Evolutionary conservation across 179 eudicot genomes (phyloP), one percentile per base, ranked within the genome.

Genomic region (Beta macrorhiza): DNA sequence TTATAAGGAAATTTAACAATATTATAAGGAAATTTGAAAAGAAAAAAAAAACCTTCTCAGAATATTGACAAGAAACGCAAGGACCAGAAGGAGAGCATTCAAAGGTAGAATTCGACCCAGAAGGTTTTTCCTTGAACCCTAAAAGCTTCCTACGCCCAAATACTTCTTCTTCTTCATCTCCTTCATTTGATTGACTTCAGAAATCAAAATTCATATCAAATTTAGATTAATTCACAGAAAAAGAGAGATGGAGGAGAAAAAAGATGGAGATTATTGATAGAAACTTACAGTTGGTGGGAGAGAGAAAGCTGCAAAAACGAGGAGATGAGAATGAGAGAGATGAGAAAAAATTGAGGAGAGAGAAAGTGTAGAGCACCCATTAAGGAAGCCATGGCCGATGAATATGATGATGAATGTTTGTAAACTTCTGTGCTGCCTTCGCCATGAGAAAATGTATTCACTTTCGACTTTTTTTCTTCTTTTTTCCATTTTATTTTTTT

Each of bases 1-100:
- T 20, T 72, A 3, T 5, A 1, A 11, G 0, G 15, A n/a, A 14
- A 11, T 5, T 22, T 51, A 6, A 72, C 12, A 72, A 5, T 51
- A 44, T 20, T 72, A 3, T 5, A 1, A 11, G 3, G 15, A n/a
- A 14, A 11, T 6, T 22, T 37, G 4, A 37, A 37, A 37, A 37
- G 42, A 2, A 37, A 6, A 20, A 22, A 73, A 13, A 53, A 20
- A 87, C 95, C 95, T 92, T 92, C 79, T 90, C 93, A 7, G 93
- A 87, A 82, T 90, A 90, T 56, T 87, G 87, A 69, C 92, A 92
- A 25, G 90, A 85, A 67, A 92, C 83, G 75, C 96, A 92, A 77
- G 96, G 89, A 58, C 92, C 96, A 29, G 93, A 90, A 83, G 96
- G 96, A 55, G 92, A 87, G 78, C 96, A 92, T 53, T 90, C 92